Base-by-base conservation (phyloP, 495 filamentous ascomycete species). In the Aspergillus asperescens region DNA sequence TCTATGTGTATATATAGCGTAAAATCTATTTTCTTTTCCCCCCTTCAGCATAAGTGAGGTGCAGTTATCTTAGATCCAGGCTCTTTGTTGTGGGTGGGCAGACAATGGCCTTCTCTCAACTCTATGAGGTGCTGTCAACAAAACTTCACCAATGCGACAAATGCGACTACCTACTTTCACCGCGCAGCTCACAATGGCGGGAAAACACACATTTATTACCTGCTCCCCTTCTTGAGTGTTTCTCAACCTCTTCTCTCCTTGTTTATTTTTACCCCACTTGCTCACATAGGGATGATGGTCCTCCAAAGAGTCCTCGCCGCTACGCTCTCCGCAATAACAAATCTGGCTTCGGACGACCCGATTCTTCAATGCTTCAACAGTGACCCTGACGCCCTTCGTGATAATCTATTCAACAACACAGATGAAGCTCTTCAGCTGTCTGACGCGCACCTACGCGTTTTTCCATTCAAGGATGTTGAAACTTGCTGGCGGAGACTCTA, bases 401-500 rank as follows among this genome's bases (percentile, higher is more conserved):
- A 58, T 1, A 45, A 72, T n/a, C 63, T 80, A n/a, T 57, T 62
- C 27, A 48, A 60, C 16, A 49, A 67, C 12, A 63, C 73, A 2
- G 60, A 71, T 13, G 49, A 65, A 22, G 69, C 75, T 6, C 61
- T 81, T 6, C 50, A 62, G 23, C 54, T 78, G 16, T 71, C 81
- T 1, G 69, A 81, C 32, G 67, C 80, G 2, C 86, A 87, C 54
- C 77, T 95, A 61, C 86, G 87, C 59, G 80, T 86, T 4, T 93
- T 80, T 53, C 78, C 85, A 4, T 95, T 85, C 70, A 82, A 79
- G 58, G 77, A 89, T 53, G 86, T 95, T 4, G 82, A 89, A 0
- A 43, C 56, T 2, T 85, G 82, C 62, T 96, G 90, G 90, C 77
- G 82, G 13, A 76, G 82, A 44, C 71, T 94, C 10, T 94, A 87